A percentile compares a stretch with the other conserved stretches of the same genome.
Evolutionary conservation across 139 green algal species (phyloP).

Genomic region (Yamagishiella unicocca): DNA sequence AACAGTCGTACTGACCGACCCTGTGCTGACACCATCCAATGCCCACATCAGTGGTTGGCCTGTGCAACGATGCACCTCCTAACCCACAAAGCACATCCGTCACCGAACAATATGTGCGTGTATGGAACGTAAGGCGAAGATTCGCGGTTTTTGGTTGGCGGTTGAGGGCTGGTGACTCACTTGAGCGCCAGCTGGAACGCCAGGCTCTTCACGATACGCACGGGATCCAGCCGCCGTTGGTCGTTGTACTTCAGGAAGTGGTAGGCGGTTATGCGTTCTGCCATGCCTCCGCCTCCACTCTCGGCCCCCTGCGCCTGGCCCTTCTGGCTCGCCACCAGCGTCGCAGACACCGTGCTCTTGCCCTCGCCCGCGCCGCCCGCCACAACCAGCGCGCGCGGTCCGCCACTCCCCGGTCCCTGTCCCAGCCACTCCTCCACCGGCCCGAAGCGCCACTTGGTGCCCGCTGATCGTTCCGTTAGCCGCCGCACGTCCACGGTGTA

Average conservation of each 20-base stretch:
- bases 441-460: slow-evolving; percentile 1
- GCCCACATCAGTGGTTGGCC: too few relatives aligned
- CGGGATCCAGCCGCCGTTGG: slow-evolving; percentile 47
- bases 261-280: not conserved
- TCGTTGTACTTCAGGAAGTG: slow-evolving; percentile 60
- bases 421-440: not conserved
- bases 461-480: not conserved
- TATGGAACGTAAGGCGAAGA: too few relatives aligned
- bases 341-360: slow-evolving; percentile 27
- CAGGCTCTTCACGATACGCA: slow-evolving; percentile 49
- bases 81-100: too few relatives aligned
- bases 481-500: slow-evolving; percentile 29
- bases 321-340: not conserved
- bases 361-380: slow-evolving; percentile 32
- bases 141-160: too few relatives aligned
- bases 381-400: not conserved
- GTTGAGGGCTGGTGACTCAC: too few relatives aligned
- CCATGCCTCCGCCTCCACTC: not conserved
- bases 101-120: too few relatives aligned
- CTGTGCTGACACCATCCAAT: too few relatives aligned
- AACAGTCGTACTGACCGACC: too few relatives aligned
- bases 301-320: not conserved
- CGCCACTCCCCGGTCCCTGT: not conserved
- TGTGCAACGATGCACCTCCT: too few relatives aligned
- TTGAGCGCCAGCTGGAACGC: slow-evolving; percentile 46